Base-by-base conservation (phyloP, 176 grass and related monocot genomes). In the Bonia amplexicaulis region DNA sequence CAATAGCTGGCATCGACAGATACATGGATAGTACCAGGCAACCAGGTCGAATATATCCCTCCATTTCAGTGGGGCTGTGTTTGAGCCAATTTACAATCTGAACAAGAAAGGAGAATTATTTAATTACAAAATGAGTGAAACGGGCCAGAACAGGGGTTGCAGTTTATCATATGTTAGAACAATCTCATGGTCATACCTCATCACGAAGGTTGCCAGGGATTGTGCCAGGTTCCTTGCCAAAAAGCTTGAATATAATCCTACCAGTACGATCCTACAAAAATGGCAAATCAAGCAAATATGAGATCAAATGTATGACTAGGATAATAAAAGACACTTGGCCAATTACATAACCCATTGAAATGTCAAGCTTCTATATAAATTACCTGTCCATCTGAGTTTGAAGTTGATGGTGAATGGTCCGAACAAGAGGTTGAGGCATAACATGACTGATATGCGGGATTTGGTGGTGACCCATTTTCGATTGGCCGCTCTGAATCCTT, bases 41-140 rank as follows among this genome's bases (percentile, higher is more conserved):
- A 79, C 93, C 97, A 63, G 93, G 97, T 12, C 97, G 76, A 67
- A 99, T 96, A 77, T 99, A 99, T 60, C 97, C 94, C 71, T 99
- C 97, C 92, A 99, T 99, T 74, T 95, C 91, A 67, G 86, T 88
- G 41, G 97, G 97, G 80, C 97, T 99, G 82, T 89, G 89, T 62
- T 91, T 92, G 66, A 99, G 91, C 97, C 97, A 99, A 81, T 91
- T 96, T 69, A 96, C 87, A 82, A 99, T 90, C 97, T 99, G 78
- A 73, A 41, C 54, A 84, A 78, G 15, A 29, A 55, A 72, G 35
- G 20, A 69, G 41, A 71, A 82, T 49, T 39, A 53, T 73, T 42
- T 51, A 60, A 83, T 76, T 73, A 72, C 53, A 73, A 29, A 71
- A 46, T 41, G 13, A 14, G 19, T 53, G 49, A 82, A 82, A 45